Conservation (phyloP, 225 moss, liverwort and hornwort genomes). For the Polytrichum commune region DNA sequence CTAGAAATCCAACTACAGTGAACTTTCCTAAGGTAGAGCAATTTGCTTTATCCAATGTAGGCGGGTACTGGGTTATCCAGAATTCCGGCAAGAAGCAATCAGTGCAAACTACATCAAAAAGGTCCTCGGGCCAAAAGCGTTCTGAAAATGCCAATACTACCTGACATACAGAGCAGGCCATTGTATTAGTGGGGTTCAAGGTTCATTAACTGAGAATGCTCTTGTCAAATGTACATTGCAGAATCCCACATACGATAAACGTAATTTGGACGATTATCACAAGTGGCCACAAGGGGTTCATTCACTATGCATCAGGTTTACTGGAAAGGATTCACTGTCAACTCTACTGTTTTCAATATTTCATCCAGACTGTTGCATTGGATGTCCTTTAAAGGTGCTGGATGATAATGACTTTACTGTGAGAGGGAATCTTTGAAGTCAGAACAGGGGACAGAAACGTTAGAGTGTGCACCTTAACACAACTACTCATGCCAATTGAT, state of each 20-base stretch:
- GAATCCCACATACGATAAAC: too few relatives aligned
- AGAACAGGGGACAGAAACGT: constrained; percentile 3
- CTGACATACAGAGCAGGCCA: constrained; percentile 28
- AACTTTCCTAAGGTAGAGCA: constrained; percentile 45
- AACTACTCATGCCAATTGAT: constrained; percentile 83
- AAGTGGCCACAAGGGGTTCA: too few relatives aligned
- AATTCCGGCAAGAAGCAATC: constrained; percentile 80
- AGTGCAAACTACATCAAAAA: constrained; percentile 87
- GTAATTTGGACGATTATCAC: too few relatives aligned
- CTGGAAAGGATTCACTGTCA: too few relatives aligned
- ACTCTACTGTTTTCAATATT: too few relatives aligned
- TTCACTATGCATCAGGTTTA: too few relatives aligned
- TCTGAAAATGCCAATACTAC: constrained; percentile 78
- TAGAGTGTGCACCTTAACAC: constrained; percentile 55
- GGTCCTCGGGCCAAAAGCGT: constrained; percentile 71
- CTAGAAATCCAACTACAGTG: constrained; percentile 77
- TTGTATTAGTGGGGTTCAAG: not conserved
- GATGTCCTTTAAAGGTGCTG: too few relatives aligned
- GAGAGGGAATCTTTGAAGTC: not conserved
- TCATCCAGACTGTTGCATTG: too few relatives aligned
- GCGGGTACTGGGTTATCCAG: constrained; percentile 85
- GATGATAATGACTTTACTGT: too few relatives aligned
- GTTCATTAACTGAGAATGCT: too few relatives aligned
- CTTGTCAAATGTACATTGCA: too few relatives aligned
- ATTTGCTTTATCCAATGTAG: constrained; percentile 13